Conservation (phyloP, 2,329 filamentous ascomycete genomes). For the Epichloe typhina region DNA sequence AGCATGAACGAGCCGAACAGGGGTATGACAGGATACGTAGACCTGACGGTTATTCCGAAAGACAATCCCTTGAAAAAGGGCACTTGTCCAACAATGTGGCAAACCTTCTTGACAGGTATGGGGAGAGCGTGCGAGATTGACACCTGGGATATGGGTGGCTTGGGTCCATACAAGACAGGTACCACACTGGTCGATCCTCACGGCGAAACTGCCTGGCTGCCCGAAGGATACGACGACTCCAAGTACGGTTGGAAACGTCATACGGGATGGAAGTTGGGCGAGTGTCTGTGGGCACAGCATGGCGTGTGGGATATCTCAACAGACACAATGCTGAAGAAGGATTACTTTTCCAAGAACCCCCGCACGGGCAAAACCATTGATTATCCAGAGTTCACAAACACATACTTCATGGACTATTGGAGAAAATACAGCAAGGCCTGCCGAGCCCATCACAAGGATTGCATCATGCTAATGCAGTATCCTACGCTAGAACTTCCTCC, state of each 20-base stretch:
- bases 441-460: constrained; percentile 60
- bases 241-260: constrained; percentile 86
- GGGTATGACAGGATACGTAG: constrained; percentile 71
- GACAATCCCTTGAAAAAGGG: constrained; percentile 89
- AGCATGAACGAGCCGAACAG: constrained; percentile 90
- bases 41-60: constrained; percentile 67
- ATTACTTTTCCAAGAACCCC: constrained; percentile 78
- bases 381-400: constrained; percentile 79
- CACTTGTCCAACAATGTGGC: constrained; percentile 86
- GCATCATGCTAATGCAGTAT: constrained; percentile 83
- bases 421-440: constrained; percentile 63
- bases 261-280: constrained; percentile 78
- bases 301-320: constrained; percentile 80
- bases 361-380: constrained; percentile 59
- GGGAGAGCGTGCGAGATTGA: constrained; percentile 82
- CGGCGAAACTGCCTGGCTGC: constrained; percentile 74
- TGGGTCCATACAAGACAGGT: constrained; percentile 86
- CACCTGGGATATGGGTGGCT: constrained; percentile 83
- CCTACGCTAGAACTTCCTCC: constrained; percentile 88
- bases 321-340: constrained; percentile 65
- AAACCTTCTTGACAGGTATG: constrained; percentile 82
- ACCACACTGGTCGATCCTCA: constrained; percentile 74
- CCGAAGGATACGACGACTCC: constrained; percentile 69
- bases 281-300: constrained; percentile 94
- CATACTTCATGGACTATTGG: constrained; percentile 81